These are phyloP conservation scores for Trichophyton rubrum DNA, from an alignment of 2,329 filamentous ascomycete genomes.

Conservation along the genomic window DNA sequence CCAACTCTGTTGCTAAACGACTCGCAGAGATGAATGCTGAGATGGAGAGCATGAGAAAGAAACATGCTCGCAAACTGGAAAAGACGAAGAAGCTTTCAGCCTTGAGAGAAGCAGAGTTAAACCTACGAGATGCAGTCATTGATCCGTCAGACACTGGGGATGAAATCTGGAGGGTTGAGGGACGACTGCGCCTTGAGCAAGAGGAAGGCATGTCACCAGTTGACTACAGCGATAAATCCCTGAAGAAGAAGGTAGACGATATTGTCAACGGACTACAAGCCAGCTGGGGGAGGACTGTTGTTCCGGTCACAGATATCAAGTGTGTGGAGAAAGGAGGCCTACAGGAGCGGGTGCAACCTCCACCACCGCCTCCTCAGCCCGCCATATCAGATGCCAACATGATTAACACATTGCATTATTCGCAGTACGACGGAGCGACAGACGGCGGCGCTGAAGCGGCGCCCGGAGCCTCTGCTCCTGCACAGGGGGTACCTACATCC, in stretches of 20 bases:
- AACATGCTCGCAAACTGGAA: slow-evolving; percentile 63
- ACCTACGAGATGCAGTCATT: slow-evolving; percentile 55
- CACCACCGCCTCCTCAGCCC: not conserved
- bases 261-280: slow-evolving; percentile 64
- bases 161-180: slow-evolving; percentile 54
- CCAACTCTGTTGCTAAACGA: slow-evolving; percentile 60
- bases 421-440: not conserved
- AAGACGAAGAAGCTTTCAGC: slow-evolving; percentile 59
- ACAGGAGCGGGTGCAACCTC: slow-evolving; percentile 40
- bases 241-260: slow-evolving; percentile 47
- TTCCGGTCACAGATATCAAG: slow-evolving; percentile 50
- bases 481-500: not conserved
- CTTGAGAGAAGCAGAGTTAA: slow-evolving; percentile 61
- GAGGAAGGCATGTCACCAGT: slow-evolving; percentile 26
- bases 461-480: not conserved
- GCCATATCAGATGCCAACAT: not conserved
- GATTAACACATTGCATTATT: not conserved
- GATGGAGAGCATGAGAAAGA: slow-evolving; percentile 69
- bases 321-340: slow-evolving; percentile 69
- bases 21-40: slow-evolving; percentile 63
- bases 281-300: slow-evolving; percentile 54
- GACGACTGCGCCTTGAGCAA: slow-evolving; percentile 25
- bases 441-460: not conserved
- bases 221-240: slow-evolving; percentile 30
- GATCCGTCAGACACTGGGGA: slow-evolving; percentile 41